Conservation (phyloP, 345 rosid genomes). For the Cardiospermum halicacabum region DNA sequence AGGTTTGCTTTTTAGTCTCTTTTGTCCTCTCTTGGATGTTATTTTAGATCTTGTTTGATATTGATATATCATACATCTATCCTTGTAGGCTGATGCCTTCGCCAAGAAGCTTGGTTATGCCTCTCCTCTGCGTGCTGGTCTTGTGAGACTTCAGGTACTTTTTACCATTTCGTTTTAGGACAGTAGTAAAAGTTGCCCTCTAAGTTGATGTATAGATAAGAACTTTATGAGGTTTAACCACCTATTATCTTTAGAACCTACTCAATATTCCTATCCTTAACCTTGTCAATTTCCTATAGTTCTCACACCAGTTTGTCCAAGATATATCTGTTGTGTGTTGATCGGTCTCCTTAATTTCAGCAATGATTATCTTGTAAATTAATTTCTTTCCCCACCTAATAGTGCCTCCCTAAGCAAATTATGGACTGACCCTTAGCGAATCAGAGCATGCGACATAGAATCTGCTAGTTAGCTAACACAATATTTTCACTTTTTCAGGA, state of each 20-base stretch:
- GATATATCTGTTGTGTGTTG: no score
- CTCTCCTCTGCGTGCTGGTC: conserved; percentile 74
- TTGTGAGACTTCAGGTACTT: conserved; percentile 90
- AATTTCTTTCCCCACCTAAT: no score
- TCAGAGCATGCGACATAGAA: not conserved
- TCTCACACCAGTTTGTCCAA: no score
- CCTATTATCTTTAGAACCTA: no score
- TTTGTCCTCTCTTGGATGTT: not conserved
- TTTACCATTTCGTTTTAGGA: not conserved
- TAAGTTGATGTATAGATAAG: no score
- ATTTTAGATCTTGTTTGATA: not conserved
- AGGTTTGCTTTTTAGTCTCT: conserved; percentile 39
- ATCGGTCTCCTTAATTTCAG: no score
- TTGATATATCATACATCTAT: conserved; percentile 4
- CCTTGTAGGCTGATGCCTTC: conserved; percentile 89
- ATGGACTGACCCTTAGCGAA: not conserved
- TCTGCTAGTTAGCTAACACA: not conserved
- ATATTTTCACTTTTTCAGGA: conserved; percentile 49
- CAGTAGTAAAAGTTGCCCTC: not conserved
- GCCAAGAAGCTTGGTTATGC: conserved; percentile 90
- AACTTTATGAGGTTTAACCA: no score
- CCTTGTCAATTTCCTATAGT: no score
- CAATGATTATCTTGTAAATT: no score
- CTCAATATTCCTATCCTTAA: no score
- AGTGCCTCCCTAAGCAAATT: no score